Conservation (phyloP, 2,329 filamentous ascomycete species). For the Diaporthe caulivora region DNA sequence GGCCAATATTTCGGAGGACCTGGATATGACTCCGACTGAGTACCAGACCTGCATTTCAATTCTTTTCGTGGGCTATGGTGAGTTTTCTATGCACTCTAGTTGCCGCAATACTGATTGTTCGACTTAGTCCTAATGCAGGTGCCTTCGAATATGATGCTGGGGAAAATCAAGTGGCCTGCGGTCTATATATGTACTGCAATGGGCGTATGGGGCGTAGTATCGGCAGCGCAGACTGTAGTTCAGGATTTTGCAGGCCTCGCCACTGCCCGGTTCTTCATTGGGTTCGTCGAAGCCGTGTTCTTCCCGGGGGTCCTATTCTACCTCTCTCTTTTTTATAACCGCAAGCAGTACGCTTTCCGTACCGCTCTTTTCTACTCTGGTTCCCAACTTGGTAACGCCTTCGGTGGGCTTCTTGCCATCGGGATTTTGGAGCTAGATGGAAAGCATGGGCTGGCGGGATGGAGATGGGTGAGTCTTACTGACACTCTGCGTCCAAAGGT, state of each 20-base stretch:
- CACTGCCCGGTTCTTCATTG: conserved; percentile 61
- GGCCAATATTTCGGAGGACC: neutral
- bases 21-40: neutral
- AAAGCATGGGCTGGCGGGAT: conserved; percentile 43
- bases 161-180: conserved; percentile 55
- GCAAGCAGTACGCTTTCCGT: conserved; percentile 51
- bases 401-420: conserved; percentile 52
- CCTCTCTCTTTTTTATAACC: conserved; percentile 56
- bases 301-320: conserved; percentile 60
- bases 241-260: conserved; percentile 60
- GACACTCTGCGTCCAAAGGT: conserved; percentile 3
- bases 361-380: conserved; percentile 50
- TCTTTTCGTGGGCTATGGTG: conserved; percentile 1
- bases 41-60: conserved; percentile 15
- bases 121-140: conserved; percentile 47
- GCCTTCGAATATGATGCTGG: conserved; percentile 52
- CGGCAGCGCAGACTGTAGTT: conserved; percentile 60
- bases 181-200: conserved; percentile 64
- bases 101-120: neutral
- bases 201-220: conserved; percentile 63
- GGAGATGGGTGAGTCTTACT: conserved; percentile 45
- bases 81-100: neutral
- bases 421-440: conserved; percentile 47
- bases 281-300: conserved; percentile 67
- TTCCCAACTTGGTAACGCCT: conserved; percentile 50